Percentiles rank a stretch among this genome's conserved stretches.
Conservation (phyloP, 495 filamentous ascomycete species). For the Penicillium chermesinum region DNA sequence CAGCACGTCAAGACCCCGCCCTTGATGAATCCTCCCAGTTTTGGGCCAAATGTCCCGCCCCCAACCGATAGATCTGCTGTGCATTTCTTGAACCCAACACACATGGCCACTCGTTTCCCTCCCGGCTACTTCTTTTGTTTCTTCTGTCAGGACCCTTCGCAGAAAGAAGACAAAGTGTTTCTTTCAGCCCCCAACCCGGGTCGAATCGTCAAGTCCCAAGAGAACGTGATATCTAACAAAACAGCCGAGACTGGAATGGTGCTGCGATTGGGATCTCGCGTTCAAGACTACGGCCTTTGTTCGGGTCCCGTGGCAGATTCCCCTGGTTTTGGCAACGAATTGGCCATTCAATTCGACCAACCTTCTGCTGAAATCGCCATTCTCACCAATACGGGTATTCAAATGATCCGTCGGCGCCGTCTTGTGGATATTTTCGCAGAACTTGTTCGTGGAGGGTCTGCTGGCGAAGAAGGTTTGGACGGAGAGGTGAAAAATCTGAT, state of each 20-base stretch:
- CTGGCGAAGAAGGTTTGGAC: slow-evolving; percentile 74
- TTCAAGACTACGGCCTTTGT: slow-evolving; percentile 71
- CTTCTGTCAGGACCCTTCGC: slow-evolving; percentile 48
- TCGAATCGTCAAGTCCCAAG: slow-evolving; percentile 56
- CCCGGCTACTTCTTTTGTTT: slow-evolving; percentile 91
- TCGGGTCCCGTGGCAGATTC: slow-evolving; percentile 67
- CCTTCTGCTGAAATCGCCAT: slow-evolving; percentile 77
- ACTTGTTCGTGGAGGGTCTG: slow-evolving; percentile 62
- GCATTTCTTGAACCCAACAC: slow-evolving; percentile 48
- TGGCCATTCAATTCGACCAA: slow-evolving; percentile 88
- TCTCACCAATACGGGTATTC: slow-evolving; percentile 82
- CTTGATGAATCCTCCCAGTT: slow-evolving; percentile 28
- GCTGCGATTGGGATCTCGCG: slow-evolving; percentile 62
- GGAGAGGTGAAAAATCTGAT: slow-evolving; percentile 77
- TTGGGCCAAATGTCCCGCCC: slow-evolving; percentile 21
- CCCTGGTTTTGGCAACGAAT: slow-evolving; percentile 86
- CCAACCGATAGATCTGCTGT: slow-evolving; percentile 31
- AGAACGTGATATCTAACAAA: slow-evolving; percentile 47
- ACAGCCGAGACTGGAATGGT: slow-evolving; percentile 68
- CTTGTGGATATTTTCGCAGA: slow-evolving; percentile 91
- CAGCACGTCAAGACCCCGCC: slow-evolving; percentile 94
- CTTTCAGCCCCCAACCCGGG: slow-evolving; percentile 83
- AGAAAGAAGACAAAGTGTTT: slow-evolving; percentile 64
- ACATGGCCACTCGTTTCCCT: slow-evolving; percentile 61
- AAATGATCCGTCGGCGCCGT: slow-evolving; percentile 73